Percentiles rank a stretch among this genome's conserved stretches.
Evolutionary conservation across 2,329 filamentous ascomycete genomes (phyloP).

Genomic region (Lachnellula hyalina): DNA sequence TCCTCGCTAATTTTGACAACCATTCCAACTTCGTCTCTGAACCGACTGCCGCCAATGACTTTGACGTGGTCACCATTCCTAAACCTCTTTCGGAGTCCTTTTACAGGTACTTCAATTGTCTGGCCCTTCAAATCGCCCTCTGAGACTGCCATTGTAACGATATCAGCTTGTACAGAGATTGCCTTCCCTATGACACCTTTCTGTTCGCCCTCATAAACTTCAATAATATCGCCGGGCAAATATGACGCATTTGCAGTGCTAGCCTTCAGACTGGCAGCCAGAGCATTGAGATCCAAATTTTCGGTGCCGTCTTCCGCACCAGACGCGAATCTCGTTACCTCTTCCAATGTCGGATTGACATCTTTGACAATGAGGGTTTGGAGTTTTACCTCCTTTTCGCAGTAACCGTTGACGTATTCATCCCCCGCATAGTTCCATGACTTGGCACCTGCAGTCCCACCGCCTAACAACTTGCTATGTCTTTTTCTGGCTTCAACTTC

Average conservation of each 20-base stretch:
- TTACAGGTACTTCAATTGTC: constrained; percentile 85
- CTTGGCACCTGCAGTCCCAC: constrained; percentile 42
- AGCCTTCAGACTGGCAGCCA: constrained; percentile 85
- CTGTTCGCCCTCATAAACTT: constrained; percentile 94
- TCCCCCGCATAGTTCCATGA: constrained; percentile 83
- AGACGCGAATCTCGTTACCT: constrained; percentile 89
- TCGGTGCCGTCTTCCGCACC: constrained; percentile 88
- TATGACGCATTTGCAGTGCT: constrained; percentile 78
- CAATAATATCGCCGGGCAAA: constrained; percentile 89
- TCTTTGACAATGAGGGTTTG: constrained; percentile 80
- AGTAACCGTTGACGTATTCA: constrained; percentile 86
- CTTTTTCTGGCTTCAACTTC: constrained; percentile 89
- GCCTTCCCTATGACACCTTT: constrained; percentile 84
- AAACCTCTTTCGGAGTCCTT: constrained; percentile 89
- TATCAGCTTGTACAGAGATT: constrained; percentile 81
- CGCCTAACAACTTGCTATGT: constrained; percentile 57
- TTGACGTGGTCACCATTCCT: constrained; percentile 94
- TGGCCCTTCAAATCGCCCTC: constrained; percentile 79
- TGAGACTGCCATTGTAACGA: constrained; percentile 80
- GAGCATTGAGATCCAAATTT: constrained; percentile 84
- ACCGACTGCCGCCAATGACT: constrained; percentile 92
- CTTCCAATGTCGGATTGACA: constrained; percentile 88
- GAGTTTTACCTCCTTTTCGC: constrained; percentile 90
- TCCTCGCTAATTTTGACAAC: constrained; percentile 92
- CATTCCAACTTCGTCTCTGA: constrained; percentile 92